Conservation (phyloP, 805 yeast species). For the Lachancea kluyveri region DNA sequence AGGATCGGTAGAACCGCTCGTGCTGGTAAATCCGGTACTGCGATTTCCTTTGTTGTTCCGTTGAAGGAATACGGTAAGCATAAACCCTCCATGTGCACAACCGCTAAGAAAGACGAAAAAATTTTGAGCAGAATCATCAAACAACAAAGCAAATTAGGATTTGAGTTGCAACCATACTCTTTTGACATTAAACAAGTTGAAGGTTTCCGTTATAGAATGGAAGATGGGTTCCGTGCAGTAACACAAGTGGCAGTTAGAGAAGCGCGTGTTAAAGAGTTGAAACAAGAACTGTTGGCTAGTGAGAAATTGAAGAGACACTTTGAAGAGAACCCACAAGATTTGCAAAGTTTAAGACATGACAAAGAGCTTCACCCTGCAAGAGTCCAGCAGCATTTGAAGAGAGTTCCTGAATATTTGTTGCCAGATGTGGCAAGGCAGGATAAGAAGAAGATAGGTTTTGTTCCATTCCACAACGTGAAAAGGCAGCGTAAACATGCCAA, state of each 20-base stretch:
- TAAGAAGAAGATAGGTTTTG: slow-evolving; percentile 55
- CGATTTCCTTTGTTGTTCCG: slow-evolving; percentile 87
- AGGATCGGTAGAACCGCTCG: slow-evolving; percentile 97
- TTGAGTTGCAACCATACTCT: slow-evolving; percentile 76
- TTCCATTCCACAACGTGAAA: slow-evolving; percentile 56
- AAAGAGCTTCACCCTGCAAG: slow-evolving; percentile 79
- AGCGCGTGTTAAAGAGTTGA: slow-evolving; percentile 85
- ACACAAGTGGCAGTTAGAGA: slow-evolving; percentile 86
- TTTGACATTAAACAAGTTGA: slow-evolving; percentile 91
- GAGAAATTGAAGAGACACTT: slow-evolving; percentile 90
- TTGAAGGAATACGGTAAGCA: slow-evolving; percentile 82
- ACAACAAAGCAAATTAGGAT: slow-evolving; percentile 69
- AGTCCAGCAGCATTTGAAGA: slow-evolving; percentile 76
- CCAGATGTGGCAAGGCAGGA: slow-evolving; percentile 69
- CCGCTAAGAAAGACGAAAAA: slow-evolving; percentile 82
- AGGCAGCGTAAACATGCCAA: slow-evolving; percentile 31
- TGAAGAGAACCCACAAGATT: slow-evolving; percentile 95
- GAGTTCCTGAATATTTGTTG: slow-evolving; percentile 86
- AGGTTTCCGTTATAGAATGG: slow-evolving; percentile 92
- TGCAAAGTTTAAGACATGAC: slow-evolving; percentile 84
- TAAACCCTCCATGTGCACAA: slow-evolving; percentile 63
- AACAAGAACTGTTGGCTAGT: slow-evolving; percentile 78
- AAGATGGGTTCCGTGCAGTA: slow-evolving; percentile 94
- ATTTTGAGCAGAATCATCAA: slow-evolving; percentile 68
- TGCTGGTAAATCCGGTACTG: slow-evolving; percentile 93